Percentiles rank a stretch among this genome's conserved stretches.
phyloP scores from a whole-genome alignment of 1,284 basidiomycete genomes.

The Cryptococcus jaspeensis region DNA sequence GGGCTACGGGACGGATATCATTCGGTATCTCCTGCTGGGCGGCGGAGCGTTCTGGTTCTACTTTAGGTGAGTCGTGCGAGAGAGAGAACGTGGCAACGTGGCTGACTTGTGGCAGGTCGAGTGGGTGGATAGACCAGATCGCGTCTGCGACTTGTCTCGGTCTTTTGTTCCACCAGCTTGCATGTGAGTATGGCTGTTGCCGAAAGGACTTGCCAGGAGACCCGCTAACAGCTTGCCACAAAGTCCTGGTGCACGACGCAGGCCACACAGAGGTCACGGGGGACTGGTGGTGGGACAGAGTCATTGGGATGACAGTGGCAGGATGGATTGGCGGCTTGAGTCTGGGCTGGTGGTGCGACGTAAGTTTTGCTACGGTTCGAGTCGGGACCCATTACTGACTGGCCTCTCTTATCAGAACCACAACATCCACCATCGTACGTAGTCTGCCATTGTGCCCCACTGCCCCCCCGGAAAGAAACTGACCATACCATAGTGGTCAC shows the following conservation, averaged over 20 bases:
- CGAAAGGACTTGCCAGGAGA: neutral
- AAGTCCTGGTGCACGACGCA: constrained; percentile 83
- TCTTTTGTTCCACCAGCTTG: constrained; percentile 90
- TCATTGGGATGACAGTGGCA: constrained; percentile 68
- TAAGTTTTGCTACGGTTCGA: constrained; percentile 54
- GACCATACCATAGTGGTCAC: constrained; percentile 70
- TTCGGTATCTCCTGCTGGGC: constrained; percentile 71
- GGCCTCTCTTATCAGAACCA: constrained; percentile 72
- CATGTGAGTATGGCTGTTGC: constrained; percentile 49
- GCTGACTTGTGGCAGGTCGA: constrained; percentile 43
- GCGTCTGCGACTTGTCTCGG: constrained; percentile 77
- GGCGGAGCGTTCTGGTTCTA: constrained; percentile 29
- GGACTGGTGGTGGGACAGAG: constrained; percentile 75
- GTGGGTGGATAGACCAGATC: constrained; percentile 55
- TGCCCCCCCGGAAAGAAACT: constrained; percentile 4
- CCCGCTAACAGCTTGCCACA: neutral
- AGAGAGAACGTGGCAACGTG: constrained; percentile 60
- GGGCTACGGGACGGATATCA: constrained; percentile 87
- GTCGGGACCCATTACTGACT: constrained; percentile 11
- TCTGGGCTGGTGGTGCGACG: constrained; percentile 97
- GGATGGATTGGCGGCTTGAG: constrained; percentile 89
- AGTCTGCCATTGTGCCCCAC: constrained; percentile 52
- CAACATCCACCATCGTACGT: constrained; percentile 81
- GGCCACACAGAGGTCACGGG: constrained; percentile 94
- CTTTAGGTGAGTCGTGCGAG: constrained; percentile 25